Percentiles rank a stretch among this genome's conserved stretches.
phyloP scores from a whole-genome alignment of 2,329 filamentous ascomycete genomes.

The Botrytis aclada region DNA sequence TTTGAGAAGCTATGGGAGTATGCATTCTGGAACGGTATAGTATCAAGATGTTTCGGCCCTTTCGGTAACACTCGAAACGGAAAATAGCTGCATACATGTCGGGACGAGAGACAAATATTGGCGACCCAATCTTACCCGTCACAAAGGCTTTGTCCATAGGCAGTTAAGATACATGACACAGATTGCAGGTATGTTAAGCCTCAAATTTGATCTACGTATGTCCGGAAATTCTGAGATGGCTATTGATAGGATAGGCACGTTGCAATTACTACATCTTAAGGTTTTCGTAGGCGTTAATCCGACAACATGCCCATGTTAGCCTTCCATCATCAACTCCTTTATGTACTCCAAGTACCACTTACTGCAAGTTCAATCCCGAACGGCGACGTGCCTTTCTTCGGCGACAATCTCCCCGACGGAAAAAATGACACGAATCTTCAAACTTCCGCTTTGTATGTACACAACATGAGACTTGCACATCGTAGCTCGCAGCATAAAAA shows the following conservation, averaged over 20 bases:
- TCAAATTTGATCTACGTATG: neutral
- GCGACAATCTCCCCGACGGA: slow-evolving; percentile 6
- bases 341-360: neutral
- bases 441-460: slow-evolving; percentile 1
- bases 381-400: neutral
- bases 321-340: neutral
- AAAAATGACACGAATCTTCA: neutral
- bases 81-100: slow-evolving; percentile 6
- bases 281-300: neutral
- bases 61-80: neutral
- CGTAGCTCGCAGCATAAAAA: neutral
- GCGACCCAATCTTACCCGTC: neutral
- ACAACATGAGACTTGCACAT: neutral
- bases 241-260: neutral
- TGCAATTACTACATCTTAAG: slow-evolving; percentile 1
- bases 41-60: neutral
- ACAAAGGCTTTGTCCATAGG: neutral
- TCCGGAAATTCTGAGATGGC: too few species aligned
- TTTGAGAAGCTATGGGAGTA: neutral
- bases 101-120: slow-evolving; percentile 1
- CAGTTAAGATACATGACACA: neutral
- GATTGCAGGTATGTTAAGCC: slow-evolving; percentile 1
- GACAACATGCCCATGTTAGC: neutral
- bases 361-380: slow-evolving; percentile 8
- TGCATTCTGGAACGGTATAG: neutral